Evolutionary conservation across 805 yeast genomes (phyloP), one percentile per base, ranked within the genome.

Genomic region (Starmerella vaccinii): DNA sequence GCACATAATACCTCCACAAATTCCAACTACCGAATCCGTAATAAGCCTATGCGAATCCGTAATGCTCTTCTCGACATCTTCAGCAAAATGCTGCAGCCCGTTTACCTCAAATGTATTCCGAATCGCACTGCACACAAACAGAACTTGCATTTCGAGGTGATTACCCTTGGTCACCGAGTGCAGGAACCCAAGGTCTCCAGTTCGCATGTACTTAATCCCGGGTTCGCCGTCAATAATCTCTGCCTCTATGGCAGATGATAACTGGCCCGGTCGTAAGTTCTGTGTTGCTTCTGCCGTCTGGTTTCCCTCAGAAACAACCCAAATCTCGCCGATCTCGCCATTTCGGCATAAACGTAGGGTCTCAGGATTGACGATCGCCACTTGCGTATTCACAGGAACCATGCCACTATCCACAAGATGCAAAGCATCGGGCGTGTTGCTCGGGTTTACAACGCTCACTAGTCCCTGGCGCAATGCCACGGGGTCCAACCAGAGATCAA

Each of bases 281-380:
- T 73, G 60, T 47, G 76, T 71, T 35, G 78, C 76, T 63, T 79
- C 81, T 6, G 78, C 76, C 12, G 72, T 65, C 26, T 80, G 82
- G 58, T 83, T 88, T 0, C 90, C 95, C 56, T 87, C 95, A 0
- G 95, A 84, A 56, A 84, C 78, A 2, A 90, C 94, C 97, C 97
- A 92, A 35, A 92, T 87, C 67, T 92, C 99, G 30, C 99, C 99
- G 65, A 78, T 80, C 65, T 92, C 98, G 7, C 97, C 97, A 47
- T 81, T 81, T 51, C 76, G 78, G 63, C 98, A 90, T 12, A 88
- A 70, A 49, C 72, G 70, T 41, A 76, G 66, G 0, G 97, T 90
- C 63, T 92, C 97, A 1, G 98, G 98, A 57, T 92, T 92, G 3
- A 92, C 97, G 53, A 92, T 84, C 1, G 95, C 92, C 30, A 92